A percentile compares a stretch with the other conserved stretches of the same genome.
phyloP scores from a whole-genome alignment of 257 asterid species.

The Handroanthus guayacan region DNA sequence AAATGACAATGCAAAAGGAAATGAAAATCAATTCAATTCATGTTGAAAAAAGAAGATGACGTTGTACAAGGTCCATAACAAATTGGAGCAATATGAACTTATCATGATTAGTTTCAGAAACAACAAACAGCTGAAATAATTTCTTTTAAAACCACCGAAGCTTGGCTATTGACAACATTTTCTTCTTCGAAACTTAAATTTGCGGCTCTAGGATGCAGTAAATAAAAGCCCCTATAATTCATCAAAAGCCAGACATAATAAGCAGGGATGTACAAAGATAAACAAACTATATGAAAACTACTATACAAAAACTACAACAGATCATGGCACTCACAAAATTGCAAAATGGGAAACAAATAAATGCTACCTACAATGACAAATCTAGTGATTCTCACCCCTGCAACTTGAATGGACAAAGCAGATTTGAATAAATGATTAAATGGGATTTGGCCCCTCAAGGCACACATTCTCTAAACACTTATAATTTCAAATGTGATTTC shows the following conservation, averaged over 20 bases:
- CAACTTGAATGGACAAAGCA: slow-evolving; percentile 8
- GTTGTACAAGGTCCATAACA: background rate
- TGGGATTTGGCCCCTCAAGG: background rate
- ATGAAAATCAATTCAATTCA: background rate
- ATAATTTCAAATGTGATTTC: slow-evolving; percentile 21
- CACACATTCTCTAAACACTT: slow-evolving; percentile 1
- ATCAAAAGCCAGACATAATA: slow-evolving; percentile 5
- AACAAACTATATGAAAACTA: background rate
- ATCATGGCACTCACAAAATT: background rate
- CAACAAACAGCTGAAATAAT: background rate
- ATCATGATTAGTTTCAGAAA: background rate
- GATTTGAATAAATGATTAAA: background rate
- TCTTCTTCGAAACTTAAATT: background rate
- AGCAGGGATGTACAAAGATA: background rate
- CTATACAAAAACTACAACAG: background rate
- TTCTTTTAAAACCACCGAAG: background rate
- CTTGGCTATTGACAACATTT: background rate
- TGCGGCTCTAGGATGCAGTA: background rate
- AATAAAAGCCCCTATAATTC: slow-evolving; percentile 6
- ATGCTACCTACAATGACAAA: slow-evolving; percentile 19
- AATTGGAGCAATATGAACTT: background rate
- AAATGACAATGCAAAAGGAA: slow-evolving; percentile 26
- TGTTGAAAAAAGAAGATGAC: slow-evolving; percentile 4
- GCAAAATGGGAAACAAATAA: slow-evolving; percentile 16
- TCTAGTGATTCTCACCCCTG: slow-evolving; percentile 1